Conservation (phyloP, 1,284 basidiomycete genomes). For the Ganoderma sinense region DNA sequence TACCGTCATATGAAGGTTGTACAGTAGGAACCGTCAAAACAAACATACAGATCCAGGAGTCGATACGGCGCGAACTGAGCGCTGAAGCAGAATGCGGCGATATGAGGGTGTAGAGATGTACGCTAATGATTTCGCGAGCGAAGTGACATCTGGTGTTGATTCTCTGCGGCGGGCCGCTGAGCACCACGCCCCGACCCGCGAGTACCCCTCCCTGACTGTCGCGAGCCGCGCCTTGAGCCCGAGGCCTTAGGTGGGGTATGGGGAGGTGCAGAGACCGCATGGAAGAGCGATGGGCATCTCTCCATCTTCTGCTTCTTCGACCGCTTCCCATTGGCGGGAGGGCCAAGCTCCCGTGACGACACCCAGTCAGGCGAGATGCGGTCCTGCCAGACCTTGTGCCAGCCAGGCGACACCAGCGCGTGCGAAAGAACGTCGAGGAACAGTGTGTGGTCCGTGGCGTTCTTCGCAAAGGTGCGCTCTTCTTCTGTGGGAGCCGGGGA, state of each 20-base stretch:
- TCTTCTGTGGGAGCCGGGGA: background rate
- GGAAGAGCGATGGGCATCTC: background rate
- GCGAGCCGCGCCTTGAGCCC: background rate
- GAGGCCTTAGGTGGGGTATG: background rate
- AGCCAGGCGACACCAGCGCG: background rate
- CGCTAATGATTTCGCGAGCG: background rate
- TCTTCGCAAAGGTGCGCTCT: background rate
- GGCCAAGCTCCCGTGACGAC: background rate
- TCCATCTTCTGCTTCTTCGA: background rate
- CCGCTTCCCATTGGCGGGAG: background rate
- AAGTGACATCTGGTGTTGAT: background rate
- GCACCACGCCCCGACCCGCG: background rate
- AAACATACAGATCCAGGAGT: no score
- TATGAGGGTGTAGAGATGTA: background rate
- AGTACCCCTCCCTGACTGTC: background rate
- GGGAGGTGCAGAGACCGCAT: background rate
- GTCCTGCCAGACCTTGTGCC: background rate
- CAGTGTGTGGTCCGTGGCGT: background rate
- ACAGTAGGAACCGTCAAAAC: no score
- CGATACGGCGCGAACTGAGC: no score
- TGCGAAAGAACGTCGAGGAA: background rate
- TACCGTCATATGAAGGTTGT: no score
- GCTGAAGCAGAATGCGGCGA: no score
- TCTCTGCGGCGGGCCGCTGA: background rate
- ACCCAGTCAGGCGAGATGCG: background rate